These are phyloP conservation scores for Ustilago lituana DNA, from an alignment of 1,284 basidiomycete genomes.

Conservation along the genomic window DNA sequence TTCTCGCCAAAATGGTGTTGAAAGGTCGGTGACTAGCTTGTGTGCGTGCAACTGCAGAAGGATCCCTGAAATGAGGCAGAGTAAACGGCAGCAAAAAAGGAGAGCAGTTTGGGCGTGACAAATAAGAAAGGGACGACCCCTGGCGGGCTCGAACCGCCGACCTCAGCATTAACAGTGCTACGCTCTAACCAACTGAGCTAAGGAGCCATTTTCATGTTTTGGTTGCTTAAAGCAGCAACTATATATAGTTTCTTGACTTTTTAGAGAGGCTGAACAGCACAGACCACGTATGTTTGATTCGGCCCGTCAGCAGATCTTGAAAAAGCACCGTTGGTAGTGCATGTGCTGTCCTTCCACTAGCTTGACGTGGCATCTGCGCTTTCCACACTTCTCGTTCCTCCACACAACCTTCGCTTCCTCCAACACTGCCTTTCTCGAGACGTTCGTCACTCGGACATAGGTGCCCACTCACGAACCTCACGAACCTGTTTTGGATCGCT, in stretches of 20 bases:
- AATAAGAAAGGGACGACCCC: constrained; percentile 36
- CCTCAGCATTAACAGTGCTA: constrained; percentile 59
- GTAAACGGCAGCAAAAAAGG: background rate
- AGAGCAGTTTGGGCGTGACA: background rate
- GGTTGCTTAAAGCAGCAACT: background rate
- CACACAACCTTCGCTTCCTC: background rate
- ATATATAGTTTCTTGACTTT: too few species aligned
- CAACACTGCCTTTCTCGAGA: too few species aligned
- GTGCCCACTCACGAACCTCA: too few species aligned
- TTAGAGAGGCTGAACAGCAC: constrained; percentile 12
- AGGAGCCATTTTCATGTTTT: constrained; percentile 9
- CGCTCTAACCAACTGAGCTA: constrained; percentile 61
- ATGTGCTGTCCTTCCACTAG: background rate
- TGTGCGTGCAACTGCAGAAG: too few species aligned
- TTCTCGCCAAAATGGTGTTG: too few species aligned
- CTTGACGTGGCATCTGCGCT: background rate
- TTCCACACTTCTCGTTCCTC: background rate
- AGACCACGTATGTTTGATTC: constrained; percentile 9
- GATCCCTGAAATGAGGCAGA: too few species aligned
- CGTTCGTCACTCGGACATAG: too few species aligned
- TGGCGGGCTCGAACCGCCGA: constrained; percentile 58
- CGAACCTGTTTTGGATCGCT: too few species aligned
- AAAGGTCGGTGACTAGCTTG: too few species aligned
- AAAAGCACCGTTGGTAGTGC: too few species aligned
- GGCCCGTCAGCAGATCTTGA: too few species aligned